phyloP scores from a whole-genome alignment of 305 asterid species.

The Fraxinus dipetala region DNA sequence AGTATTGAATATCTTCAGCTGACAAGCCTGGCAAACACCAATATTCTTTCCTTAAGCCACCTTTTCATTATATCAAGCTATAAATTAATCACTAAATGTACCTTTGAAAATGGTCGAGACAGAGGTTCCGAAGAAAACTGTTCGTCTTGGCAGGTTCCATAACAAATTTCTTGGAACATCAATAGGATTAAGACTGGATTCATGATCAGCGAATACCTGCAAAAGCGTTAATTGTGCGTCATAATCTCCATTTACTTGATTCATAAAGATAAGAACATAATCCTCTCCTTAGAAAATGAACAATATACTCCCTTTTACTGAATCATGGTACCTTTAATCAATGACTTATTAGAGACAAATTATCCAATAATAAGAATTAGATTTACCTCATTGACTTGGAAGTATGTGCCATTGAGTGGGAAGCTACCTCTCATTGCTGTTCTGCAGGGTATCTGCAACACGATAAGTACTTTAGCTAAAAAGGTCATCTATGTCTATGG shows the following conservation, averaged over 20 bases:
- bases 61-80: conserved; percentile 11
- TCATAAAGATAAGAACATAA: neutral
- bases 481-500: neutral
- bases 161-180: conserved; percentile 66
- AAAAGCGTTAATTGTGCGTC: neutral
- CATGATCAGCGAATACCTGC: conserved; percentile 89
- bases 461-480: conserved; percentile 22
- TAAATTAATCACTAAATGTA: conserved; percentile 17
- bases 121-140: conserved; percentile 88
- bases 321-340: neutral
- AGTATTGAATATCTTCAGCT: conserved; percentile 60
- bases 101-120: conserved; percentile 84
- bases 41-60: conserved; percentile 21
- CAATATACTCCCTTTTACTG: neutral
- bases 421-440: conserved; percentile 95
- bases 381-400: conserved; percentile 90
- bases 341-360: neutral
- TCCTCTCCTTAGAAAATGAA: neutral
- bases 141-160: conserved; percentile 77
- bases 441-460: conserved; percentile 78
- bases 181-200: conserved; percentile 71
- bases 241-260: neutral
- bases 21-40: conserved; percentile 59
- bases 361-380: neutral
- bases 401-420: conserved; percentile 93